These are phyloP conservation scores for Dendrobium chrysotoxum DNA, from an alignment of 106 monocot species.

Conservation along the genomic window DNA sequence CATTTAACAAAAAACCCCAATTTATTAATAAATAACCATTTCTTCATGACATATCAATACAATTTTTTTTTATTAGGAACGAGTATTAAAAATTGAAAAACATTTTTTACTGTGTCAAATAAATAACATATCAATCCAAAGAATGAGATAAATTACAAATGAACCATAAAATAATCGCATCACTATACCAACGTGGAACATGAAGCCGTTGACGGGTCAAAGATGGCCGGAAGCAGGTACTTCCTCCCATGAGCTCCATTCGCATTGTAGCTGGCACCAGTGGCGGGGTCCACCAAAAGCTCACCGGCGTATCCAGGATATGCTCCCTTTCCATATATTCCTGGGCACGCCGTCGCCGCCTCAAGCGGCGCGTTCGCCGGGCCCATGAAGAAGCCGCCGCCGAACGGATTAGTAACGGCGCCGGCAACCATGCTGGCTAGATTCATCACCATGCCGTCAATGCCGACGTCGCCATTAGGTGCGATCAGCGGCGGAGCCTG, in stretches of 20 bases:
- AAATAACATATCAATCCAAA: no score
- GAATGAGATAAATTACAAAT: no score
- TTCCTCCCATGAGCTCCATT: conserved; percentile 20
- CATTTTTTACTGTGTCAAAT: no score
- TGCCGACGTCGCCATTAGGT: neutral
- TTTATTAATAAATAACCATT: no score
- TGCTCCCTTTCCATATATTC: conserved; percentile 32
- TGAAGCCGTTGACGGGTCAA: conserved; percentile 13
- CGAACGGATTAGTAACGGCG: conserved; percentile 41
- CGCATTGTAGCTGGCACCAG: conserved; percentile 45
- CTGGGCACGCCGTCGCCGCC: conserved; percentile 46
- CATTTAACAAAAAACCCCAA: no score
- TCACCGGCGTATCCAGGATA: conserved; percentile 6
- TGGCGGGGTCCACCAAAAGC: conserved; percentile 24
- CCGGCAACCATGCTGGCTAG: conserved; percentile 44
- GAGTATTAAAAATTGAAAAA: no score
- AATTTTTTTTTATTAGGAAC: no score
- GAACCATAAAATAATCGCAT: no score
- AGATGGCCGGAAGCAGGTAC: conserved; percentile 9
- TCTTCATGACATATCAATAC: no score
- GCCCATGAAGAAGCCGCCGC: conserved; percentile 42
- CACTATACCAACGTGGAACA: conserved; percentile 5
- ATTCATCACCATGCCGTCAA: conserved; percentile 49
- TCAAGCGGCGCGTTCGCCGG: conserved; percentile 32
- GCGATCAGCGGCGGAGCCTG: conserved; percentile 37